Conservation (phyloP, 2,329 filamentous ascomycete genomes). For the Hymenoscyphus albidus region DNA sequence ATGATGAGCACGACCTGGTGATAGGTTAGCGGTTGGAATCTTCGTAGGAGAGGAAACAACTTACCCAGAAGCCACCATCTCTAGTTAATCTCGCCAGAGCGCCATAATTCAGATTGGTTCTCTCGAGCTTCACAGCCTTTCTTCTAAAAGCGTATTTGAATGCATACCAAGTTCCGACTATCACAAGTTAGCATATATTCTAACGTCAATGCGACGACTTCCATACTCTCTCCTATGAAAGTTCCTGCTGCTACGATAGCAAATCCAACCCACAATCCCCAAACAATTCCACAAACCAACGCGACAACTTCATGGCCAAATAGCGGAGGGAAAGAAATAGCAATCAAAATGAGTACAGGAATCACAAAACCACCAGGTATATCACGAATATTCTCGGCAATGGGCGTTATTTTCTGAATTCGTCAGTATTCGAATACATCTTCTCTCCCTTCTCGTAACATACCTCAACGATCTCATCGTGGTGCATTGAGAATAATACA, state of each 20-base stretch:
- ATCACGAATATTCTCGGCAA: constrained; percentile 38
- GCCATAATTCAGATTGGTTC: constrained; percentile 41
- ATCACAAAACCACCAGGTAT: constrained; percentile 40
- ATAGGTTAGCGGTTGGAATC: background rate
- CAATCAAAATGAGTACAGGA: constrained; percentile 38
- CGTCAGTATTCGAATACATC: background rate
- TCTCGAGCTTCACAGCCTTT: constrained; percentile 39
- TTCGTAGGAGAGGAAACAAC: background rate
- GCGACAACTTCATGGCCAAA: constrained; percentile 43
- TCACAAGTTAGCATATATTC: background rate
- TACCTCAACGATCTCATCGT: constrained; percentile 39
- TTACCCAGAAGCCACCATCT: constrained; percentile 41
- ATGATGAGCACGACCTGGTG: constrained; percentile 39
- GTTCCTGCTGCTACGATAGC: constrained; percentile 41
- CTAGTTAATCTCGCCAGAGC: constrained; percentile 40
- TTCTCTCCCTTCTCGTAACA: constrained; percentile 4
- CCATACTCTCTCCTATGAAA: constrained; percentile 40
- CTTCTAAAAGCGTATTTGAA: constrained; percentile 39
- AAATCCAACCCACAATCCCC: constrained; percentile 41
- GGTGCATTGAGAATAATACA: constrained; percentile 37
- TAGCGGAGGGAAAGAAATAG: constrained; percentile 41
- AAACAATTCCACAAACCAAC: constrained; percentile 42
- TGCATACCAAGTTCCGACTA: constrained; percentile 39
- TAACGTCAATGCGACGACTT: background rate
- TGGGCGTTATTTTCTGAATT: constrained; percentile 35